Conservation (phyloP, 768 basidiomycete genomes). For the Hemileccinum impolitum region DNA sequence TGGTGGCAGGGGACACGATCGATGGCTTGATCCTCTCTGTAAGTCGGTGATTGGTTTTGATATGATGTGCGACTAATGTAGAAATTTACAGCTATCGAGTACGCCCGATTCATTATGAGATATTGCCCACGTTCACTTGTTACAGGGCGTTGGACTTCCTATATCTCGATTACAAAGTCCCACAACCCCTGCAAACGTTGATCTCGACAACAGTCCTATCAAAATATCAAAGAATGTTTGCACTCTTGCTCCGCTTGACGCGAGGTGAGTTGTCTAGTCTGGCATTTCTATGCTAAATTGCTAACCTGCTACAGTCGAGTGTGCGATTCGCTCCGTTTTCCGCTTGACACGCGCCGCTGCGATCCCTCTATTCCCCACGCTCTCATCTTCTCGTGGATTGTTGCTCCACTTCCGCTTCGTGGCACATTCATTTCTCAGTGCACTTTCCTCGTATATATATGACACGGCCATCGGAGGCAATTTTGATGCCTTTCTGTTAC, state of each 20-base stretch:
- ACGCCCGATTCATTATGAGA: slow-evolving; percentile 2
- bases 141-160: slow-evolving; percentile 82
- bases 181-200: slow-evolving; percentile 67
- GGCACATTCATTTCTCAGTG: slow-evolving; percentile 64
- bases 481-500: slow-evolving; percentile 64
- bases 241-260: slow-evolving; percentile 72
- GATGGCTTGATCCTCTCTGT: slow-evolving; percentile 84
- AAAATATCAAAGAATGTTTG: slow-evolving; percentile 84
- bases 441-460: slow-evolving; percentile 68
- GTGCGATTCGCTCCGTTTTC: slow-evolving; percentile 60
- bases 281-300: background rate
- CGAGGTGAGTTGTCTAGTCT: slow-evolving; percentile 50
- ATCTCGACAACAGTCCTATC: slow-evolving; percentile 70
- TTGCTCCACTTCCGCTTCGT: slow-evolving; percentile 72
- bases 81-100: slow-evolving; percentile 21
- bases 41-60: slow-evolving; percentile 31
- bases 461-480: slow-evolving; percentile 80
- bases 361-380: slow-evolving; percentile 55
- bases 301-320: slow-evolving; percentile 50
- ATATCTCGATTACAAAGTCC: slow-evolving; percentile 88
- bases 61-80: slow-evolving; percentile 5
- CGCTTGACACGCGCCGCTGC: slow-evolving; percentile 50
- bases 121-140: slow-evolving; percentile 1
- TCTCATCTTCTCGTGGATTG: slow-evolving; percentile 47
- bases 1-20: slow-evolving; percentile 60